A percentile compares a stretch with the other conserved stretches of the same genome.
These are phyloP conservation scores for Marasmius fiardii DNA, from an alignment of 1,284 basidiomycete genomes.

Conservation along the genomic window DNA sequence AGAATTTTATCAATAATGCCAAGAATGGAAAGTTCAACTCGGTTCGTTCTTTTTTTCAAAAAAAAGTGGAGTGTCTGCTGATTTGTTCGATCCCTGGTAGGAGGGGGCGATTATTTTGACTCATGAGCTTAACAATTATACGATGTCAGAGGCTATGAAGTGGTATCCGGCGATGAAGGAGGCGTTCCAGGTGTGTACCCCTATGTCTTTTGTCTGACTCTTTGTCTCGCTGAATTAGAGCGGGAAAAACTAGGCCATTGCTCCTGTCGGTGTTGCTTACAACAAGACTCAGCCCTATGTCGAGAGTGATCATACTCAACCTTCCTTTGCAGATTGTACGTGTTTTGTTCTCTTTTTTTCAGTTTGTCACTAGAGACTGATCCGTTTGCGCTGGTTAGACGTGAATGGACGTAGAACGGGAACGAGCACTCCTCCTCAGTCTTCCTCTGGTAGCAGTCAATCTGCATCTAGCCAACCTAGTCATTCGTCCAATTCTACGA, in stretches of 20 bases:
- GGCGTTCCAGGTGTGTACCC: not conserved
- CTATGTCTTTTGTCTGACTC: not conserved
- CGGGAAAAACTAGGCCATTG: not conserved
- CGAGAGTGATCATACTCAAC: too few species aligned
- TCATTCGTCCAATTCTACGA: too few species aligned
- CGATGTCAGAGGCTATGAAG: not conserved
- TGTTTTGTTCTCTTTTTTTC: too few species aligned
- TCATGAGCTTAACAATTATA: conserved; percentile 15
- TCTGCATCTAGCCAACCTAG: too few species aligned
- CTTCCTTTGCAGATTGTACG: too few species aligned
- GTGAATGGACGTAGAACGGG: too few species aligned
- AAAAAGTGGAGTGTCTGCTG: not conserved
- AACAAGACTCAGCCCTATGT: too few species aligned
- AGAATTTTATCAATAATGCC: conserved; percentile 32
- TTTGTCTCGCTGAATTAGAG: not conserved
- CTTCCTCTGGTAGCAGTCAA: too few species aligned
- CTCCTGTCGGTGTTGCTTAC: not conserved
- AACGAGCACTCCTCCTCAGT: too few species aligned
- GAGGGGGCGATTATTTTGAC: conserved; percentile 43
- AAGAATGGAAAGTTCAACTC: conserved; percentile 35
- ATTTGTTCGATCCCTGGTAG: conserved; percentile 20
- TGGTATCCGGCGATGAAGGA: not conserved
- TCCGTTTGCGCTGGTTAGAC: too few species aligned
- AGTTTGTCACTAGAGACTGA: too few species aligned
- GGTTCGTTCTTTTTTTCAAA: conserved; percentile 24